Conservation (phyloP, 1,139 yeast species). For the Pichiaceae sp. region DNA sequence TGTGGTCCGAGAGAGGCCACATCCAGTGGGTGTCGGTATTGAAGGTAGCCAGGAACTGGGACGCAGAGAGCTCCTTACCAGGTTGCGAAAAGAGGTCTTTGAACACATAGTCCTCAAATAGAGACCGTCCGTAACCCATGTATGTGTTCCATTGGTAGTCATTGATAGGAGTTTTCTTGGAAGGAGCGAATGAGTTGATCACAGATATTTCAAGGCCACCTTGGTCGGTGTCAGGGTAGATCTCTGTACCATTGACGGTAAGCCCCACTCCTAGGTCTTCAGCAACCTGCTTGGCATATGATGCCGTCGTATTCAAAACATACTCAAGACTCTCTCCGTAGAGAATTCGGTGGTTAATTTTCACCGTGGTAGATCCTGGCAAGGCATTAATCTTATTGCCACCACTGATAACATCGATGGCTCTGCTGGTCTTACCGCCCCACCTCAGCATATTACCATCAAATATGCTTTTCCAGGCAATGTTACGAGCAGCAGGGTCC, state of each 20-base stretch:
- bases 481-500: slow-evolving; percentile 27
- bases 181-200: not conserved
- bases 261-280: slow-evolving; percentile 37
- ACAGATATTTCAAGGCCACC: not conserved
- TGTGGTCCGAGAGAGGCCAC: slow-evolving; percentile 66
- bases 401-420: slow-evolving; percentile 49
- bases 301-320: slow-evolving; percentile 6
- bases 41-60: slow-evolving; percentile 68
- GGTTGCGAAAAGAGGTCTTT: slow-evolving; percentile 31
- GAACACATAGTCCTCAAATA: slow-evolving; percentile 35
- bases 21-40: slow-evolving; percentile 81
- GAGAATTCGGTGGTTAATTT: slow-evolving; percentile 44
- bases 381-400: slow-evolving; percentile 53
- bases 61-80: slow-evolving; percentile 39
- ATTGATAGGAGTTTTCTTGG: not conserved
- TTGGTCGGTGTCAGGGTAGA: not conserved
- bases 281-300: slow-evolving; percentile 32
- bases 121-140: slow-evolving; percentile 35
- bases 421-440: slow-evolving; percentile 37
- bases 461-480: not conserved
- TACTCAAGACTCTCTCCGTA: slow-evolving; percentile 26
- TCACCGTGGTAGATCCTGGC: slow-evolving; percentile 40
- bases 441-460: not conserved
- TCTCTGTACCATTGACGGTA: slow-evolving; percentile 19
- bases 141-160: slow-evolving; percentile 33